Evolutionary conservation across 2,329 filamentous ascomycete genomes (phyloP).

Genomic region (Bisporella sp.): DNA sequence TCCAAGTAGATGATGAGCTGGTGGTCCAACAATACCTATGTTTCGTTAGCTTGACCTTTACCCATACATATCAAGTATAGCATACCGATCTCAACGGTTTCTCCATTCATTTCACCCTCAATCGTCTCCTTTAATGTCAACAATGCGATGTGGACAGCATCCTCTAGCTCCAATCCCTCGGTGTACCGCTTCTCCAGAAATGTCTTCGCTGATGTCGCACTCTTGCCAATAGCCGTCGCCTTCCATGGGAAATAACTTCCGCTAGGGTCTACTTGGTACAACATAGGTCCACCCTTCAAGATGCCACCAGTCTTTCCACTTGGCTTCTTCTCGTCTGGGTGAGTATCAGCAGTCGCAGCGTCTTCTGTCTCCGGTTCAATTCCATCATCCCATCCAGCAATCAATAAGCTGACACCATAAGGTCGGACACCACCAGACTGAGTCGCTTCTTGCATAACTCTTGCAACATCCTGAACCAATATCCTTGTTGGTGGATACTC

Average conservation of each 20-base stretch:
- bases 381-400: conserved; percentile 97
- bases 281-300: conserved; percentile 88
- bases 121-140: conserved; percentile 98
- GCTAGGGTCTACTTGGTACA: conserved; percentile 99
- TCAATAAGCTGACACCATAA: conserved; percentile 90
- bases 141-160: conserved; percentile 96
- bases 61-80: conserved; percentile 3
- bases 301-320: conserved; percentile 90
- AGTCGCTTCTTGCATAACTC: conserved; percentile 98
- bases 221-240: conserved; percentile 97
- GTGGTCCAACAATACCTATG: conserved; percentile 86
- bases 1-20: conserved; percentile 86
- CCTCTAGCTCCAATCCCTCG: conserved; percentile 92
- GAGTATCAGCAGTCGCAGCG: conserved; percentile 43
- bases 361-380: conserved; percentile 77
- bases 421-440: conserved; percentile 96
- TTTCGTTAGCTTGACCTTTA: conserved; percentile 17
- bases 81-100: conserved; percentile 95
- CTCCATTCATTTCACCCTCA: conserved; percentile 97
- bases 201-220: conserved; percentile 95
- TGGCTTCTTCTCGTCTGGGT: conserved; percentile 64
- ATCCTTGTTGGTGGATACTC: conserved; percentile 99
- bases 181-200: conserved; percentile 99
- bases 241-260: conserved; percentile 99
- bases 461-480: conserved; percentile 95